Evolutionary conservation across 1,284 basidiomycete genomes (phyloP), one percentile per base, ranked within the genome.

Genomic region (Tausonia pullulans): DNA sequence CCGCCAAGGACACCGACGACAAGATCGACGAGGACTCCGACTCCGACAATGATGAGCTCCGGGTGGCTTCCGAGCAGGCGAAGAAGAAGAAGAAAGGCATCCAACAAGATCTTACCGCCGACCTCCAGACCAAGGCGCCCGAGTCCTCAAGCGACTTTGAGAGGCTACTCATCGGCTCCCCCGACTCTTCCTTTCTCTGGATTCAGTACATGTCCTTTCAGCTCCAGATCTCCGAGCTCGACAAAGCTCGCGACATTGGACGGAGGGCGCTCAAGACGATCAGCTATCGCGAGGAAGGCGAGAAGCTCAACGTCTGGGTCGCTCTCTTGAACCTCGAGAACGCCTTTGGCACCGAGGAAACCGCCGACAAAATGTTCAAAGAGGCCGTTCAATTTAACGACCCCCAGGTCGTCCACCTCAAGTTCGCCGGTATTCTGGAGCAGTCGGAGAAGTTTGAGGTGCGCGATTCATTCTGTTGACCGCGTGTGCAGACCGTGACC

Each of bases 181-280:
- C 96, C 4, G 93, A 97, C 75, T 97, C 92, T 11, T 98, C 97
- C 0, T 97, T 87, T 78, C 82, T 98, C 52, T 99, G 96, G 96
- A 88, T 99, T 68, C 95, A 97, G 75, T 98, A 95, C 76, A 98
- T 99, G 91, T 95, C 94, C 5, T 96, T 98, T 83, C 90, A 95
- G 69, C 81, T 98, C 4, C 91, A 94, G 70, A 83, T 98, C 13
- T 92, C 93, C 54, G 95, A 99, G 76, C 81, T 98, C 55, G 92
- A 94, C 71, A 93, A 93, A 76, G 96, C 95, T 13, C 84, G 94
- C 49, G 84, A 87, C 72, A 87, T 94, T 58, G 95, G 86, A 14
- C 82, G 84, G 62, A 85, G 91, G 44, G 96, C 94, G 4, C 79
- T 96, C 67, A 81, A 85, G 71, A 87, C 87, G 13, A 98, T 99